Evolutionary conservation across 2,329 filamentous ascomycete genomes (phyloP).

Genomic region (Penicillium sclerotigenum): DNA sequence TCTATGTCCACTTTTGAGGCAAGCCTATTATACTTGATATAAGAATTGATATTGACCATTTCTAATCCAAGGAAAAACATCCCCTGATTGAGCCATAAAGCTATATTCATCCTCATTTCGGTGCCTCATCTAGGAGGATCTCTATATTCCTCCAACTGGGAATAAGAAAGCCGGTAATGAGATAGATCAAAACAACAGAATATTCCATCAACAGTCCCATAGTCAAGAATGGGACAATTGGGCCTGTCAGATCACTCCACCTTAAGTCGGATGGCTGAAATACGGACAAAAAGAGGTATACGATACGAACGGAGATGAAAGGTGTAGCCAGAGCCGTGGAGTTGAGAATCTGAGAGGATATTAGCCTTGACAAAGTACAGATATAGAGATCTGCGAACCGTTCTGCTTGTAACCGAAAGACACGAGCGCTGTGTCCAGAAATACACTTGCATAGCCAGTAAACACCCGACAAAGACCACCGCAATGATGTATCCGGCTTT

Average conservation of each 20-base stretch:
- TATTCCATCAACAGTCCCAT: constrained; percentile 17
- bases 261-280: constrained; percentile 9
- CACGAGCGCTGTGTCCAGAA: constrained; percentile 16
- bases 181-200: too few species aligned
- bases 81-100: background rate
- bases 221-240: constrained; percentile 20
- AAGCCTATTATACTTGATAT: background rate
- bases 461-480: constrained; percentile 14
- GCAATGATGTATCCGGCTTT: constrained; percentile 24
- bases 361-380: background rate
- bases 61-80: background rate
- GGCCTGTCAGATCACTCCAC: constrained; percentile 21
- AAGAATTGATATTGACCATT: background rate
- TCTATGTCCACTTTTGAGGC: too few species aligned
- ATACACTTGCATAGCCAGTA: constrained; percentile 19
- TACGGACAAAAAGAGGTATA: constrained; percentile 24
- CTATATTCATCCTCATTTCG: too few species aligned
- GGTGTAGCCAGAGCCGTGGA: constrained; percentile 17
- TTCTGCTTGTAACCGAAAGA: constrained; percentile 12
- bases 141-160: too few species aligned
- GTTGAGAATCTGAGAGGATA: constrained; percentile 12
- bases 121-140: too few species aligned
- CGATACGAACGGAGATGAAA: constrained; percentile 22
- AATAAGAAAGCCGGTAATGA: too few species aligned
- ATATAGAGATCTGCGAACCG: constrained; percentile 5